These are phyloP conservation scores for Trypanosoma theileri DNA, from an alignment of 208 protist species.

Conservation along the genomic window DNA sequence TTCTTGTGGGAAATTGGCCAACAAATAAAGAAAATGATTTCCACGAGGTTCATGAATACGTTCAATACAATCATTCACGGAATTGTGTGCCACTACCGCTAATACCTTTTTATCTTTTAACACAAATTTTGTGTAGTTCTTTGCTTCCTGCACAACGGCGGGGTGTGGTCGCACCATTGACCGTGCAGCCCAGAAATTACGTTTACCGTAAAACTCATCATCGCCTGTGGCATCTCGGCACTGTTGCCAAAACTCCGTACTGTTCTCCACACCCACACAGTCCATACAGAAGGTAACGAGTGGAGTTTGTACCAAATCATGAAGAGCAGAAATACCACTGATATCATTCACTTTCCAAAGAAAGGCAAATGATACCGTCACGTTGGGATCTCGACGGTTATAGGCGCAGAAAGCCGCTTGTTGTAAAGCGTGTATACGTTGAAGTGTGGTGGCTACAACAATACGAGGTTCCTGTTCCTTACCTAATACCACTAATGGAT, in stretches of 20 bases:
- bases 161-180: slow-evolving; percentile 41
- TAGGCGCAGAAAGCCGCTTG: slow-evolving; percentile 49
- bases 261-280: slow-evolving; percentile 26
- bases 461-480: neutral
- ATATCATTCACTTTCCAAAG: neutral
- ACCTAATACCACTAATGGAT: slow-evolving; percentile 4
- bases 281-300: slow-evolving; percentile 46
- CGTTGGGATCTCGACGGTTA: slow-evolving; percentile 27
- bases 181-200: slow-evolving; percentile 50
- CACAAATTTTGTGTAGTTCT: slow-evolving; percentile 23
- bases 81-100: slow-evolving; percentile 42
- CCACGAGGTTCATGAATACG: slow-evolving; percentile 24
- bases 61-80: slow-evolving; percentile 26
- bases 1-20: slow-evolving; percentile 35
- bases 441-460: neutral
- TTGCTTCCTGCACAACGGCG: slow-evolving; percentile 29
- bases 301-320: slow-evolving; percentile 44
- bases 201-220: slow-evolving; percentile 35
- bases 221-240: slow-evolving; percentile 22
- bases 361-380: slow-evolving; percentile 18
- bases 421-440: slow-evolving; percentile 14
- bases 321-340: slow-evolving; percentile 14
- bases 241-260: slow-evolving; percentile 17
- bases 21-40: slow-evolving; percentile 54
- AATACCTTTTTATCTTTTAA: slow-evolving; percentile 10